Evolutionary conservation across 495 filamentous ascomycete species (phyloP), one percentile per base, ranked within the genome.

Genomic region (Penicillium longicatenatum): DNA sequence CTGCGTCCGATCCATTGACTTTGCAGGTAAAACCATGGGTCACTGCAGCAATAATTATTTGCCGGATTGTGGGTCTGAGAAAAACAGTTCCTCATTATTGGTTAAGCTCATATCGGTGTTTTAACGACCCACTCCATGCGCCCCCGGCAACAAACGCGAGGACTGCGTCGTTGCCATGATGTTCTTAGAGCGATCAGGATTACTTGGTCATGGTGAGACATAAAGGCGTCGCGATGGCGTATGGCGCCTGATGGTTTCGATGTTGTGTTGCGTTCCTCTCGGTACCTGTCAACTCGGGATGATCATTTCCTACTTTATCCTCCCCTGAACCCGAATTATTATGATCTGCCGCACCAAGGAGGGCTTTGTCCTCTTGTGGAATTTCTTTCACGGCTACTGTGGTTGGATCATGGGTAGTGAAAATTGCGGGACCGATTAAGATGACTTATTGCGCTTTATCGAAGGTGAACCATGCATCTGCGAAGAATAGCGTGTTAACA

Each of bases 241-340:
- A 35, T 35, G 31, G 37, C 14, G 37, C n/a, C 19, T 43, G 8
- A 17, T 17, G 16, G 7, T 43, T 6, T 4, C 41, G n/a, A 8
- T 43, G 41, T 26, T 26, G 26, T 26, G 26, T 43, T 16, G 19
- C 19, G 10, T 20, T 43, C 16, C 41, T 19, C 41, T 26, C 26
- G 26, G 41, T 45, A 45, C 42, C 42, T 45, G 42, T 11, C 3
- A 22, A 17, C 7, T 43, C 8, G 17, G 11, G 42, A 24, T 16
- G 19, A 45, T 45, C 42, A 20, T 45, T 45, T 45, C 42, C 42
- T 14, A 10, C 19, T 45, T 24, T 19, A 45, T 22, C 42, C 7
- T 45, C 42, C 21, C 42, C 42, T 45, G 42, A 45, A 17, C 42
- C 22, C 19, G 7, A 22, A 12, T 45, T 45, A 45, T 45, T 45